Conservation (phyloP, 2,329 filamentous ascomycete species). For the Penicillium sp. region DNA sequence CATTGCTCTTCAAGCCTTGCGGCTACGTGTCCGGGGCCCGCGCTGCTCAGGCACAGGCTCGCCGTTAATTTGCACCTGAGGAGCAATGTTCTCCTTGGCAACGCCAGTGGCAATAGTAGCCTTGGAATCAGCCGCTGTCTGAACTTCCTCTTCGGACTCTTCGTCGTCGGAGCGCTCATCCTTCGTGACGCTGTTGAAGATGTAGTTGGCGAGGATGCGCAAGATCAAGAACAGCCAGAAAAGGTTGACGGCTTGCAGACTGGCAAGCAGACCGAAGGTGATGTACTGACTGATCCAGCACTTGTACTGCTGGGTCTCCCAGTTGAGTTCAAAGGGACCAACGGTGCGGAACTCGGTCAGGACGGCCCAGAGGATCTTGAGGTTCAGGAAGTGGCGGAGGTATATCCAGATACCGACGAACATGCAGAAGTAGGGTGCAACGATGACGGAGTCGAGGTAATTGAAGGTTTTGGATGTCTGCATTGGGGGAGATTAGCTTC, state of each 20-base stretch:
- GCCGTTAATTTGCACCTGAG: constrained; percentile 46
- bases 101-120: constrained; percentile 34
- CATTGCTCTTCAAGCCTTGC: constrained; percentile 24
- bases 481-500: constrained; percentile 39
- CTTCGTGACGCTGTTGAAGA: constrained; percentile 43
- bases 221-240: constrained; percentile 53
- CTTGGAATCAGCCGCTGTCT: constrained; percentile 24
- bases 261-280: constrained; percentile 49
- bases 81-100: constrained; percentile 38
- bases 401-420: constrained; percentile 89
- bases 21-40: constrained; percentile 31
- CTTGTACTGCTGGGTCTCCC: constrained; percentile 55
- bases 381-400: constrained; percentile 72
- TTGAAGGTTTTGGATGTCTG: constrained; percentile 90
- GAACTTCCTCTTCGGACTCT: constrained; percentile 44
- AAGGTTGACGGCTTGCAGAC: constrained; percentile 52
- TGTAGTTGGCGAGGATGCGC: constrained; percentile 49
- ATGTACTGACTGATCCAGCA: constrained; percentile 54
- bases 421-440: constrained; percentile 79
- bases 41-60: constrained; percentile 36
- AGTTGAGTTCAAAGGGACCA: constrained; percentile 52
- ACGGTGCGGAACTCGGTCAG: constrained; percentile 53
- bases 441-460: constrained; percentile 79
- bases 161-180: constrained; percentile 53
- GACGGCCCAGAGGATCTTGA: constrained; percentile 52